phyloP scores from a whole-genome alignment of 2,329 filamentous ascomycete genomes.

The Meredithiella fracta region DNA sequence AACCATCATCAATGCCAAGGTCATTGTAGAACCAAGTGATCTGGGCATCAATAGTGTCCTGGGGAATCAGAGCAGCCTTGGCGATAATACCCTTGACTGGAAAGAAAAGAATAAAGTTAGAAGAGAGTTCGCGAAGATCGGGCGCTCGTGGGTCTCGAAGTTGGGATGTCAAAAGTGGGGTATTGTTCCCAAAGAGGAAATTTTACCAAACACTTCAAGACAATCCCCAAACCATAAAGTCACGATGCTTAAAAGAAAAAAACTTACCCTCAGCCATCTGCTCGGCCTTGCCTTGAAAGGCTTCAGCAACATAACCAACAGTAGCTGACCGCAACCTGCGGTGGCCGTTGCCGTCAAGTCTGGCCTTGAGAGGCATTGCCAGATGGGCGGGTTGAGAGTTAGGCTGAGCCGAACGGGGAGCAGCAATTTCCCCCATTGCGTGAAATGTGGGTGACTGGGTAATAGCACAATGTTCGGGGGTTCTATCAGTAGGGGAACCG shows the following conservation, averaged over 20 bases:
- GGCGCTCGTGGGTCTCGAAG: neutral
- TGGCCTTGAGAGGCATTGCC: conserved; percentile 44
- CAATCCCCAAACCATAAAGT: neutral
- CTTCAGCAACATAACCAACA: conserved; percentile 84
- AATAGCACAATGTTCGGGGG: conserved; percentile 29
- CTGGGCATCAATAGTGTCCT: conserved; percentile 66
- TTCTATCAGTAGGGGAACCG: conserved; percentile 23
- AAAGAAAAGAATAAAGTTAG: conserved; percentile 6
- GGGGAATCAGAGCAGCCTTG: conserved; percentile 72
- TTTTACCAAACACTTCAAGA: neutral
- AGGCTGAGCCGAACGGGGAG: conserved; percentile 25
- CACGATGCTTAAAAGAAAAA: neutral
- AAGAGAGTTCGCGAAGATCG: neutral
- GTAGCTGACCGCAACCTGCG: conserved; percentile 73
- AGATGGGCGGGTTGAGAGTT: conserved; percentile 83
- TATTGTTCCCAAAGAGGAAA: conserved; percentile 3
- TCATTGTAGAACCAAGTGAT: conserved; percentile 96
- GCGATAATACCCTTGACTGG: conserved; percentile 66
- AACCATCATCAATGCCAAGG: conserved; percentile 95
- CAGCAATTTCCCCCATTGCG: conserved; percentile 14
- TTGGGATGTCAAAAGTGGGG: neutral
- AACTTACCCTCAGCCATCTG: conserved; percentile 67
- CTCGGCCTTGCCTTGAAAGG: conserved; percentile 79
- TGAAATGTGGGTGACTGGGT: conserved; percentile 19
- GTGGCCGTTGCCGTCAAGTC: conserved; percentile 42